Evolutionary conservation across 768 basidiomycete genomes (phyloP).

Genomic region (Gloeopeniophorella convolvens): DNA sequence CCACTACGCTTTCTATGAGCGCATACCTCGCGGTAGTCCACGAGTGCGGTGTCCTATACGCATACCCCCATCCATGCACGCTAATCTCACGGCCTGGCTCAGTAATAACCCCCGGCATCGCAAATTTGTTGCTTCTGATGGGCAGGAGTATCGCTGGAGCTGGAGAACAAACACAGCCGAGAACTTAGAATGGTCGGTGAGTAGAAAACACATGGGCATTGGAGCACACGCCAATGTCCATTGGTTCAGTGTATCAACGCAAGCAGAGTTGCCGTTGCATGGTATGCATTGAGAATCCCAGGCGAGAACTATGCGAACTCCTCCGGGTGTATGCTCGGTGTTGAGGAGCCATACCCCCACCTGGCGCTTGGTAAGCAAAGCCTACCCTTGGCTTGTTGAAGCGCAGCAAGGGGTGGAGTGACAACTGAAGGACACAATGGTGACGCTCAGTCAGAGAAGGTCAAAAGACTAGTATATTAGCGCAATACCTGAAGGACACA

Average conservation of each 20-base stretch:
- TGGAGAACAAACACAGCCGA: conserved; percentile 32
- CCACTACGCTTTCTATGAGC: conserved; percentile 36
- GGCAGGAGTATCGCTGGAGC: conserved; percentile 56
- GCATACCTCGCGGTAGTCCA: conserved; percentile 41
- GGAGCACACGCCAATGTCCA: background rate
- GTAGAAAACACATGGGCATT: no score
- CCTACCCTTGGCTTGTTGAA: no score
- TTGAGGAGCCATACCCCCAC: conserved; percentile 53
- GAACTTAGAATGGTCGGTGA: conserved; percentile 61
- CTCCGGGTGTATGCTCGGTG: conserved; percentile 55
- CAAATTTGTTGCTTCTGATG: conserved; percentile 53
- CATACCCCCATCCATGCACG: no score
- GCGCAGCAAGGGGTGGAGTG: no score
- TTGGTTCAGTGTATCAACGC: conserved; percentile 46
- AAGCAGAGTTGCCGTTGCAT: conserved; percentile 47
- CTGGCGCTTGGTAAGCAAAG: conserved; percentile 52
- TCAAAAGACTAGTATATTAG: no score
- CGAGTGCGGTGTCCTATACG: conserved; percentile 6
- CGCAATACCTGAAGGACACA: no score
- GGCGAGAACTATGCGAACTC: conserved; percentile 49
- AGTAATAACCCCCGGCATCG: conserved; percentile 25
- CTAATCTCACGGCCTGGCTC: no score
- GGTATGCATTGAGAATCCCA: conserved; percentile 49
- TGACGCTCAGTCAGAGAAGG: no score
- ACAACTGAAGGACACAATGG: no score